Evolutionary conservation across 2,329 filamentous ascomycete genomes (phyloP).

Genomic region (Coleophoma eucalyptorum): DNA sequence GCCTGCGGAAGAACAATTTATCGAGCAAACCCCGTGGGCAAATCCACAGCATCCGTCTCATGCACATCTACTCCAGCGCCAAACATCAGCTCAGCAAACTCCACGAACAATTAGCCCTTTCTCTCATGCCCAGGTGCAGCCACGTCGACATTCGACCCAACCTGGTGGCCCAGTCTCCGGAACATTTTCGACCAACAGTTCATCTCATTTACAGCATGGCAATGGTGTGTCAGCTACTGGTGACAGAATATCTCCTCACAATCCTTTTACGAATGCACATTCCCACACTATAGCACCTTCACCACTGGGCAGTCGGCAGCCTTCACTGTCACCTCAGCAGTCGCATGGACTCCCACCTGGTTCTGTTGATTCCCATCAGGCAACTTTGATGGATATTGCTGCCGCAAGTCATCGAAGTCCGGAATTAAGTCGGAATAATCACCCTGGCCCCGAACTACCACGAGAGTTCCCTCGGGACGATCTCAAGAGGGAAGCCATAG

Average conservation of each 20-base stretch:
- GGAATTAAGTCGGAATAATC: conserved; percentile 5
- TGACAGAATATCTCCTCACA: conserved; percentile 24
- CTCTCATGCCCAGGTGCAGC: conserved; percentile 23
- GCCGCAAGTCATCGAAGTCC: conserved; percentile 12
- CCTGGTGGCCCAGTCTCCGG: conserved; percentile 24
- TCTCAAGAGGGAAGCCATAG: conserved; percentile 15
- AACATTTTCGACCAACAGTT: conserved; percentile 23
- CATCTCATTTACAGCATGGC: conserved; percentile 18
- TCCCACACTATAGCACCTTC: conserved; percentile 25
- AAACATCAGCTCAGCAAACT: conserved; percentile 33
- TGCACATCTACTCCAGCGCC: conserved; percentile 34
- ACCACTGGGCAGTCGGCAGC: conserved; percentile 25
- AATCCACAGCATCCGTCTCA: conserved; percentile 80
- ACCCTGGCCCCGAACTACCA: conserved; percentile 8
- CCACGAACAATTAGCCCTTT: conserved; percentile 31
- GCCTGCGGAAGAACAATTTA: conserved; percentile 78
- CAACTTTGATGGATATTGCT: conserved; percentile 2
- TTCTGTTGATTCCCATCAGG: conserved; percentile 9
- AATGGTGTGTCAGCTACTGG: conserved; percentile 18
- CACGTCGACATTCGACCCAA: conserved; percentile 35
- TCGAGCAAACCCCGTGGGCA: conserved; percentile 89
- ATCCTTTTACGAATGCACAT: conserved; percentile 23
- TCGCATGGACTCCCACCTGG: conserved; percentile 12
- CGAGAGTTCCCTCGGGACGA: conserved; percentile 19
- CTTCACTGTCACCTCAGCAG: conserved; percentile 26